phyloP scores from a whole-genome alignment of 768 basidiomycete genomes.

The Tulasnella sp. region DNA sequence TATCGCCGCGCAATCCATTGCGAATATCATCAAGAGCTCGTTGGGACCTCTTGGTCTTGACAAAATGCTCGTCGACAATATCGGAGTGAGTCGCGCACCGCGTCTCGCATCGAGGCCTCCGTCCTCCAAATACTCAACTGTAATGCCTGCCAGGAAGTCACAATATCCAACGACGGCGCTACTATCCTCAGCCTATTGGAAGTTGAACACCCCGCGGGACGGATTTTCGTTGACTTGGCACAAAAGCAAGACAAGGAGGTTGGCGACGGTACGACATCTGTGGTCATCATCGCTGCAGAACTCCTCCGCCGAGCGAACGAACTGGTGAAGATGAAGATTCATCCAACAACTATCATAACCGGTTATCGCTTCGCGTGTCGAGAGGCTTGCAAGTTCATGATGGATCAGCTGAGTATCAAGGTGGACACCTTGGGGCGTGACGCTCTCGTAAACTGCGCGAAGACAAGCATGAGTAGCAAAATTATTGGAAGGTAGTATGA shows the following conservation, averaged over 20 bases:
- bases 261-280: slow-evolving; percentile 97
- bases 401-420: slow-evolving; percentile 91
- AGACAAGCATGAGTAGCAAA: slow-evolving; percentile 98
- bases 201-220: slow-evolving; percentile 93
- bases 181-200: slow-evolving; percentile 92
- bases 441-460: slow-evolving; percentile 88
- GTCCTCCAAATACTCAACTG: slow-evolving; percentile 4
- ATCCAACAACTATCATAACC: slow-evolving; percentile 98
- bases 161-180: slow-evolving; percentile 98
- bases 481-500: slow-evolving; percentile 81
- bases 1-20: slow-evolving; percentile 88
- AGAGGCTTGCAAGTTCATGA: slow-evolving; percentile 96
- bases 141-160: slow-evolving; percentile 64
- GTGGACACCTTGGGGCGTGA: slow-evolving; percentile 87
- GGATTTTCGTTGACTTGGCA: slow-evolving; percentile 94
- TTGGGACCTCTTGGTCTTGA: slow-evolving; percentile 90
- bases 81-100: slow-evolving; percentile 57
- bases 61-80: slow-evolving; percentile 97
- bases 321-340: slow-evolving; percentile 94
- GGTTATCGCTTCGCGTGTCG: slow-evolving; percentile 94
- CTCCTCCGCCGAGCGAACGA: slow-evolving; percentile 93
- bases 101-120: background rate
- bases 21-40: slow-evolving; percentile 95
- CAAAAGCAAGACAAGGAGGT: slow-evolving; percentile 99
- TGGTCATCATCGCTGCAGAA: slow-evolving; percentile 97